Evolutionary conservation across 2,329 filamentous ascomycete species (phyloP), one percentile per base, ranked within the genome.

Genomic region (Fragosphaeria purpurea): DNA sequence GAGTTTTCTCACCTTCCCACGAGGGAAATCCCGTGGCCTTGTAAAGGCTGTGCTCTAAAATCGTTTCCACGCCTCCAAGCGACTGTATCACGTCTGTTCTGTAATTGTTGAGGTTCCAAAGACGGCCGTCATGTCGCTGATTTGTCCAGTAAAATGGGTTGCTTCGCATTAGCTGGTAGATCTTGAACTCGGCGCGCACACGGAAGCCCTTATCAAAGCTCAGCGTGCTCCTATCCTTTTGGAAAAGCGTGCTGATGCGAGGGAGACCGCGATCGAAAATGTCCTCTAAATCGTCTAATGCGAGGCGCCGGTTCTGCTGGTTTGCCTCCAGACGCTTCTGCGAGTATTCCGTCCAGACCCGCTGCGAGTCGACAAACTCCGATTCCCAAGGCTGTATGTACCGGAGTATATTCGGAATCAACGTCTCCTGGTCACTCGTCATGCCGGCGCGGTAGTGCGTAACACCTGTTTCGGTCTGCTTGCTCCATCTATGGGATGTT

Each of bases 71-170:
- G 82, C 90, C 90, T 63, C 91, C 91, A 45, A 96, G 71, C 0
- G 91, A 90, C 65, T 97, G 93, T 52, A 98, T 98, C 8, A 96
- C 89, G 70, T 98, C 93, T 6, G 93, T 96, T 55, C 93, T 77
- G 69, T 97, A 55, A 5, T 51, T 87, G 58, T 97, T 97, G 49
- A 98, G 67, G 57, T 96, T 96, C 93, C 93, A 98, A 5, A 98
- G 69, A 63, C 97, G 97, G 63, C 93, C 93, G 61, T 98, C 93
- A 62, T 98, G 94, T 40, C 93, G 78, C 67, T 97, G 91, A 61
- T 87, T 95, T 4, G 93, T 98, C 93, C 93, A 98, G 89, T 90
- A 96, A 75, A 97, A 97, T 0, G 93, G 93, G 64, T 97, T 96
- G 69, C 86, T 94, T 80, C 95, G 96, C 91, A 98, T 97, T 54